Base-by-base conservation (phyloP, 1,284 basidiomycete genomes). In the Athelia sp. region DNA sequence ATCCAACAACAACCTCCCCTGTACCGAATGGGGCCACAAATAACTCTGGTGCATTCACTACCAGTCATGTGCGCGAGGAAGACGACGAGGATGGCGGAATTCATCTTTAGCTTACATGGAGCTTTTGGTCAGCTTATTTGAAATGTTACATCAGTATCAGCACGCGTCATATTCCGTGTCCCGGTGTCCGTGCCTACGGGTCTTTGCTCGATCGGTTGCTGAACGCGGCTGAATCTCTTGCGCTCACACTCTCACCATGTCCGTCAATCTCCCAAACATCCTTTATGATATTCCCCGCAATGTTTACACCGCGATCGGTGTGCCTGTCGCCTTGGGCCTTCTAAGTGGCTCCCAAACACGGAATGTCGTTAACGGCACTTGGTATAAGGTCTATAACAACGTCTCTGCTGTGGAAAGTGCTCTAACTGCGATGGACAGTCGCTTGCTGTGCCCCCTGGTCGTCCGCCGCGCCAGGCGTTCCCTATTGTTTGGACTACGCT, bases 401-500 rank as follows among this genome's bases (percentile, higher is more conserved):
- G 13, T 48, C 26, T 29, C 13, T 29, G 26, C 26, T 13, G 26
- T 29, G 26, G 26, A 29, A 4, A 29, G 26, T 29, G 26, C 6
- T 6, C 26, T 13, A 29, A 29, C 26, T n/a, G 26, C 26, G 26
- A n/a, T 29, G 13, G 13, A 29, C 26, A 29, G 26, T 29, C 26
- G 60, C 47, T 57, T 81, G 24, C 54, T 15, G 56, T 63, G 6
- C 78, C 80, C 11, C 73, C 78, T 9, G 72, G 69, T 4, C 62
- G 67, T 32, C 79, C 79, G 24, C 76, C 81, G 11, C 65, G 68
- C 32, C 67, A 72, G 48, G 74, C 73, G 1, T 84, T 84, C 56
- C 78, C 79, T 3, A 74, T 83, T 52, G 77, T 81, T 18, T 85
- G 83, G 84, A 73, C 79, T 0, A 52, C 71, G 0, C 64, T 86